Conservation (phyloP, 768 basidiomycete species). For the Termitomyces eurrhizus region DNA sequence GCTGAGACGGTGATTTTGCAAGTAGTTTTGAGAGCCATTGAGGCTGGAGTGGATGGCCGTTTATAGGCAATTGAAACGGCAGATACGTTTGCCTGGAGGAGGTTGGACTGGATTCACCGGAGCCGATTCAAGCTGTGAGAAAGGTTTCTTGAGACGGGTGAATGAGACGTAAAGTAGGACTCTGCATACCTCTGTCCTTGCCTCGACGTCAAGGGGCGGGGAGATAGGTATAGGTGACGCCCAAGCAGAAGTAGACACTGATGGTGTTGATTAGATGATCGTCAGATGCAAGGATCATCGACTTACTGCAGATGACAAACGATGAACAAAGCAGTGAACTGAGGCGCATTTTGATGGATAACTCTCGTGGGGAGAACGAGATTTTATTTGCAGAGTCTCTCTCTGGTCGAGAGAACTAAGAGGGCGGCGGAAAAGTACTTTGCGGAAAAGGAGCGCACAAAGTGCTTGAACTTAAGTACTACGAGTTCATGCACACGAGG, state of each 20-base stretch:
- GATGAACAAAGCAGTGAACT: conserved; percentile 7
- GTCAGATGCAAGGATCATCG: not conserved
- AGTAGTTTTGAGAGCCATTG: too few relatives aligned
- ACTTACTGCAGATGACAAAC: conserved; percentile 16
- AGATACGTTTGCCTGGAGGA: conserved; percentile 9
- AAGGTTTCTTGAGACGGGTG: not conserved
- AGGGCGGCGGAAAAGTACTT: not conserved
- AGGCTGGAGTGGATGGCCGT: not conserved
- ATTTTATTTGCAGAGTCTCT: not conserved
- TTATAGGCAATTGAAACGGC: conserved; percentile 11
- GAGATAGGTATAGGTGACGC: conserved; percentile 16
- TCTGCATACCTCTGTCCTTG: conserved; percentile 9
- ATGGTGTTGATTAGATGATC: not conserved
- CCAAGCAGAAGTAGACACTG: conserved; percentile 12
- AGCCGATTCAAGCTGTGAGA: not conserved
- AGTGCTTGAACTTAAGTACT: conserved; percentile 6
- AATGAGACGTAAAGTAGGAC: too few relatives aligned
- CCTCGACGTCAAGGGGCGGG: conserved; percentile 17
- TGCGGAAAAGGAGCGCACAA: not conserved
- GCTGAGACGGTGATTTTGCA: conserved; percentile 1
- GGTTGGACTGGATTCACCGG: not conserved
- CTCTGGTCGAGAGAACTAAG: not conserved
- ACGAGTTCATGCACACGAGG: not conserved
- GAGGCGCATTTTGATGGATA: conserved; percentile 9
- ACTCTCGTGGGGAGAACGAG: not conserved